These are phyloP conservation scores for Exserohilum rostratum DNA, from an alignment of 2,329 filamentous ascomycete genomes.

Conservation along the genomic window DNA sequence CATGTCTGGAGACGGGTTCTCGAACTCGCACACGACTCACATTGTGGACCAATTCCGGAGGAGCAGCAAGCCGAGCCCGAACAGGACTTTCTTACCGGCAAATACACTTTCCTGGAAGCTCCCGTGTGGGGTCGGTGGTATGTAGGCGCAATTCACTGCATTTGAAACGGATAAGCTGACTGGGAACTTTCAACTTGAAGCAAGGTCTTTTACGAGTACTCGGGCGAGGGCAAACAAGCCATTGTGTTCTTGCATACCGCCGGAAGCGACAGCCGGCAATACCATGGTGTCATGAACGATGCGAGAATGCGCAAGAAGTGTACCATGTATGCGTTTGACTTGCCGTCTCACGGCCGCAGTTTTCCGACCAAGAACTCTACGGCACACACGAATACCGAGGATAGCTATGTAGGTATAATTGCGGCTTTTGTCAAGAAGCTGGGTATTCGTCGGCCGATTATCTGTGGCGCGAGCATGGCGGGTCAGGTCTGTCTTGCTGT, in stretches of 20 bases:
- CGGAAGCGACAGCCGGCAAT: constrained; percentile 57
- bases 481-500: constrained; percentile 58
- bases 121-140: constrained; percentile 55
- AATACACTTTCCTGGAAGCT: constrained; percentile 55
- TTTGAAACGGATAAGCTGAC: background rate
- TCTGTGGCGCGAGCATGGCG: constrained; percentile 59
- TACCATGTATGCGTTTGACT: constrained; percentile 58
- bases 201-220: constrained; percentile 58
- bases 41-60: constrained; percentile 52
- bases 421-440: constrained; percentile 53
- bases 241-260: constrained; percentile 56
- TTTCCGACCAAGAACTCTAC: constrained; percentile 55
- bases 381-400: constrained; percentile 57
- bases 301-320: constrained; percentile 54
- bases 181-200: background rate
- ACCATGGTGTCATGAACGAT: constrained; percentile 61
- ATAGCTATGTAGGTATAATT: constrained; percentile 55
- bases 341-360: constrained; percentile 57
- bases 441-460: constrained; percentile 54
- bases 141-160: background rate
- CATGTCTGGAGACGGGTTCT: constrained; percentile 57
- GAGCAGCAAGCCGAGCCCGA: constrained; percentile 47
- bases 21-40: constrained; percentile 56
- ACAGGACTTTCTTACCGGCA: constrained; percentile 55
- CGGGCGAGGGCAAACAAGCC: constrained; percentile 54